phyloP scores from a whole-genome alignment of 257 asterid species.

The Solanum chaucha region DNA sequence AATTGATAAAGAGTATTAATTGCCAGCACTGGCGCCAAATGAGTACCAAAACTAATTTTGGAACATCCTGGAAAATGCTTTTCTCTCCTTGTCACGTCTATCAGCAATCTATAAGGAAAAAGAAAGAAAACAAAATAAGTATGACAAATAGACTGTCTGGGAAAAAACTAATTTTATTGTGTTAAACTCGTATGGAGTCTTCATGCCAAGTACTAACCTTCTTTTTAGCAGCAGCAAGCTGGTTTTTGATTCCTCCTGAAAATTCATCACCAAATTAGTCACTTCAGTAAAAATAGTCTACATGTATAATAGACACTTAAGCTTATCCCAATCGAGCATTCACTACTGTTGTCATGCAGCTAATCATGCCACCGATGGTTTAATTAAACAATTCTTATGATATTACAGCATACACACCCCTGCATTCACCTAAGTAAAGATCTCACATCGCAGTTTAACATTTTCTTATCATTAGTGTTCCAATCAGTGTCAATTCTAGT shows the following conservation, averaged over 20 bases:
- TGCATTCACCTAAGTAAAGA: not conserved
- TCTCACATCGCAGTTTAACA: not conserved
- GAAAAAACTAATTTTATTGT: not conserved
- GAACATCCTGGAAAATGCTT: conserved; percentile 78
- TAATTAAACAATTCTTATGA: not conserved
- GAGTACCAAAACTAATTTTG: conserved; percentile 20
- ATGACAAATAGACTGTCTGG: not conserved
- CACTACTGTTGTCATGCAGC: not conserved
- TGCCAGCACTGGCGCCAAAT: not conserved
- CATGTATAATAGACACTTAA: not conserved
- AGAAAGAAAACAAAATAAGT: not conserved
- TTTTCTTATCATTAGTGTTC: not conserved
- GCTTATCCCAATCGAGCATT: not conserved
- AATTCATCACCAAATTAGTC: conserved; percentile 6
- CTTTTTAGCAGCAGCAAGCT: conserved; percentile 67
- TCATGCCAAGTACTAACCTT: conserved; percentile 35
- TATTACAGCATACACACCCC: not conserved
- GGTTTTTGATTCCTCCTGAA: conserved; percentile 74
- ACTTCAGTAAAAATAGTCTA: not conserved
- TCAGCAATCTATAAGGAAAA: conserved; percentile 43
- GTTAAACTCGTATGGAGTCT: not conserved
- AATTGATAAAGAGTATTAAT: not conserved
- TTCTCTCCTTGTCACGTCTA: conserved; percentile 69
- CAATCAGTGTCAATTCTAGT: not conserved
- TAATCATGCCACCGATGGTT: not conserved